Evolutionary conservation across 2,329 filamentous ascomycete genomes (phyloP).

Genomic region (Hypoxylon sp.): DNA sequence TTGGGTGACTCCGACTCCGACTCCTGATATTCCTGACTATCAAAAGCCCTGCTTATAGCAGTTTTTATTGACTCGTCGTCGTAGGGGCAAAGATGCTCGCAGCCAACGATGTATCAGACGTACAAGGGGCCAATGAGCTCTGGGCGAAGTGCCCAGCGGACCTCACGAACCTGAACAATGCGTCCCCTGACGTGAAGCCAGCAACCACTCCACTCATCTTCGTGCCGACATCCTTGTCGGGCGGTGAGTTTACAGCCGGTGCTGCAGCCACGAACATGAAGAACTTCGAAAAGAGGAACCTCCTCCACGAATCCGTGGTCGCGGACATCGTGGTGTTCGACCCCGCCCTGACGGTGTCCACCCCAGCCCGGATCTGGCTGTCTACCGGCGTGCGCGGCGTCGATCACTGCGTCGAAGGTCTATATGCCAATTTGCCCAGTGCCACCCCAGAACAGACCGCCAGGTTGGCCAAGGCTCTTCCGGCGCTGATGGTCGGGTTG

Average conservation of each 20-base stretch:
- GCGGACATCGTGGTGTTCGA: conserved; percentile 41
- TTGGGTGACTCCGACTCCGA: no score
- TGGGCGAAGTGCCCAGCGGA: conserved; percentile 25
- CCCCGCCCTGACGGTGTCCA: conserved; percentile 39
- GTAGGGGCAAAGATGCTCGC: conserved; percentile 43
- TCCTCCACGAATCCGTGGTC: conserved; percentile 37
- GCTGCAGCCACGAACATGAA: conserved; percentile 56
- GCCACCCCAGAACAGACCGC: conserved; percentile 13
- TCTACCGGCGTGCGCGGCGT: conserved; percentile 43
- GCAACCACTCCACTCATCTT: conserved; percentile 54
- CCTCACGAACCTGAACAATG: conserved; percentile 13
- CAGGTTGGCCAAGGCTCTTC: conserved; percentile 18
- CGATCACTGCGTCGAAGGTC: conserved; percentile 41
- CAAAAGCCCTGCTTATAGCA: not conserved
- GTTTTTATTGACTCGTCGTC: not conserved
- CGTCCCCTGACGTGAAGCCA: conserved; percentile 27
- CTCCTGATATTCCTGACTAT: not conserved
- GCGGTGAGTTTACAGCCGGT: conserved; percentile 56
- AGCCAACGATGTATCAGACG: conserved; percentile 35
- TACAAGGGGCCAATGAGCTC: conserved; percentile 30
- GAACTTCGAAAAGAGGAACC: conserved; percentile 38
- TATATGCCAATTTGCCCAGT: conserved; percentile 28
- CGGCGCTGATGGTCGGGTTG: conserved; percentile 28
- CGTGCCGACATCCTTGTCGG: conserved; percentile 58
- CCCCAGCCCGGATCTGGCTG: conserved; percentile 43